Base-by-base conservation (phyloP, 371 early-diverging fungal genomes). In the Mucor indicus region DNA sequence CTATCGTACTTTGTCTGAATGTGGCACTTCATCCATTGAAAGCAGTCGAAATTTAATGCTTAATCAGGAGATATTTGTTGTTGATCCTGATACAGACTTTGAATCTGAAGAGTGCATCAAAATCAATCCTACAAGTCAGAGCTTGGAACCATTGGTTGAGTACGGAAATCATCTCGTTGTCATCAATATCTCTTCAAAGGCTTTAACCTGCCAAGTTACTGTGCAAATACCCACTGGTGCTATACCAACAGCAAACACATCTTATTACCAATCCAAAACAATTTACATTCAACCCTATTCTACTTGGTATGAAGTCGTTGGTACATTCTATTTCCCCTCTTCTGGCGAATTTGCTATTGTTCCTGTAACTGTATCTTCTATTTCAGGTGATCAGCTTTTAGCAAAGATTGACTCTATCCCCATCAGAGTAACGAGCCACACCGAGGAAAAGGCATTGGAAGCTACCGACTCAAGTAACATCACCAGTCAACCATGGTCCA, bases 281-380 rank as follows among this genome's bases (percentile, higher is more conserved):
- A 57, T 76, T 11, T 20, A 29, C 4, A 53, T 72, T 9, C n/a
- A 60, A 15, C 62, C 76, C 17, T 76, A 70, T 29, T 61, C 68
- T 4, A 72, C 72, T 10, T 67, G 70, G 72, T 63, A 57, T 21
- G 48, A 64, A 23, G 60, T 69, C 0, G 48, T 57, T 6, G 66
- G 72, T 10, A 55, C 51, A 1, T 83, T 83, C 36, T 83, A 83
- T 37, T 83, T 83, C 55, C 81, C 81, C 7, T 39, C 46, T 16
- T 53, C 49, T 16, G 83, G 83, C 1, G 50, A 66, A 3, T 80
- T 57, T 32, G 42, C 51, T 1, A 67, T 76, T 33, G 62, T 68
- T 9, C 68, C 83, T n/a, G 62, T 75, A 1, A 71, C 77, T 12
- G 50, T 50, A 38, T 65, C 55, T 0, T 36, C 42, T 54, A 57